Conservation (phyloP, 495 filamentous ascomycete genomes). For the Emericellopsis terricola region DNA sequence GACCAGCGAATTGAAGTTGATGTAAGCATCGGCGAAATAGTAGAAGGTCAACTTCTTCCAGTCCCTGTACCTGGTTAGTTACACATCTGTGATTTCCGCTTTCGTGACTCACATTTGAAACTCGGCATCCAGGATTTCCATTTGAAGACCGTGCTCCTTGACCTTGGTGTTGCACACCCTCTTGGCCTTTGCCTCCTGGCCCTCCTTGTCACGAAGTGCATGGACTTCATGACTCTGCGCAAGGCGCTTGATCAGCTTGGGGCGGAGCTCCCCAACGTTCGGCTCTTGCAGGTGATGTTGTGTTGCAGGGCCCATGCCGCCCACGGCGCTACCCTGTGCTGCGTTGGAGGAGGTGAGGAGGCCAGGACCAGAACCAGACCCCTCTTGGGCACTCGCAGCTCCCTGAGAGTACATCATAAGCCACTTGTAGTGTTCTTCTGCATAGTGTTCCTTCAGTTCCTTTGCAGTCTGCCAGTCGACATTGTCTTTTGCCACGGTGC, state of each 20-base stretch:
- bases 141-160: slow-evolving; percentile 78
- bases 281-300: slow-evolving; percentile 59
- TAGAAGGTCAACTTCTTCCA: slow-evolving; percentile 98
- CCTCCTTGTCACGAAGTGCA: slow-evolving; percentile 81
- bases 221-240: slow-evolving; percentile 82
- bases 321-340: slow-evolving; percentile 46
- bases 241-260: slow-evolving; percentile 88
- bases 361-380: slow-evolving; percentile 29
- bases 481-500: slow-evolving; percentile 75
- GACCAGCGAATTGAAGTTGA: slow-evolving; percentile 96
- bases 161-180: slow-evolving; percentile 93
- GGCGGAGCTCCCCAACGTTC: slow-evolving; percentile 62
- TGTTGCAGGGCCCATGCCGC: slow-evolving; percentile 54
- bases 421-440: slow-evolving; percentile 88
- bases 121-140: slow-evolving; percentile 99
- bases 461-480: slow-evolving; percentile 71
- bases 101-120: slow-evolving; percentile 85
- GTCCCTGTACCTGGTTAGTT: too few relatives aligned
- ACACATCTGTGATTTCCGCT: slow-evolving; percentile 5
- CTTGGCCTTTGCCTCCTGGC: slow-evolving; percentile 93
- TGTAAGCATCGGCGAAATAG: slow-evolving; percentile 94
- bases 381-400: slow-evolving; percentile 38
- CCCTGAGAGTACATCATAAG: slow-evolving; percentile 92
- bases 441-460: slow-evolving; percentile 71
- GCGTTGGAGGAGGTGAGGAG: slow-evolving; percentile 39